These are phyloP conservation scores for Tolypocladium ophioglossoides DNA, from an alignment of 2,329 filamentous ascomycete genomes.

Conservation along the genomic window DNA sequence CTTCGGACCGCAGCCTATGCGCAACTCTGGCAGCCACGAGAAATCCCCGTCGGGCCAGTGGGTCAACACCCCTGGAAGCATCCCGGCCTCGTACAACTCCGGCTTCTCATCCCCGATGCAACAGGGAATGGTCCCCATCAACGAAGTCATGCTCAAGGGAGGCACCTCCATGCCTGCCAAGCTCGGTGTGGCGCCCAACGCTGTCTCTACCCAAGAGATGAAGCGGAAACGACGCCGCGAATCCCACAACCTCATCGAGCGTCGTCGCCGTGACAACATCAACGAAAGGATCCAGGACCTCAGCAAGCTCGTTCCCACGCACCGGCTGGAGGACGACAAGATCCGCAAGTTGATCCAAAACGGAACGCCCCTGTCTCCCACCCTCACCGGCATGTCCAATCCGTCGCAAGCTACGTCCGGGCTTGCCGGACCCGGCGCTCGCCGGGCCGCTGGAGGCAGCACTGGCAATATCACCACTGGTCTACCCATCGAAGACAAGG, in stretches of 20 bases:
- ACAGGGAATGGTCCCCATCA: conserved; percentile 63
- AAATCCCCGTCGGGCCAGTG: conserved; percentile 83
- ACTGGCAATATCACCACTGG: conserved; percentile 84
- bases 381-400: conserved; percentile 56
- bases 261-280: conserved; percentile 91
- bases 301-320: conserved; percentile 81
- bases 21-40: conserved; percentile 58
- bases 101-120: conserved; percentile 77
- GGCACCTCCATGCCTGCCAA: conserved; percentile 86
- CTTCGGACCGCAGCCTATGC: conserved; percentile 70
- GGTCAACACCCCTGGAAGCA: conserved; percentile 72
- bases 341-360: conserved; percentile 91
- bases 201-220: conserved; percentile 76
- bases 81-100: conserved; percentile 79
- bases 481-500: conserved; percentile 89
- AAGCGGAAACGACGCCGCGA: conserved; percentile 86
- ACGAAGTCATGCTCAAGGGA: conserved; percentile 79
- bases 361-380: conserved; percentile 80
- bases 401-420: conserved; percentile 77
- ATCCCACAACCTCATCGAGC: conserved; percentile 94
- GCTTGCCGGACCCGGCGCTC: conserved; percentile 72
- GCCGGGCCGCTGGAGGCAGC: conserved; percentile 60
- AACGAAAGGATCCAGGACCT: conserved; percentile 97
- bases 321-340: conserved; percentile 93
- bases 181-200: conserved; percentile 44